Evolutionary conservation across 257 asterid genomes (phyloP).

Genomic region (Apocynum venetum): DNA sequence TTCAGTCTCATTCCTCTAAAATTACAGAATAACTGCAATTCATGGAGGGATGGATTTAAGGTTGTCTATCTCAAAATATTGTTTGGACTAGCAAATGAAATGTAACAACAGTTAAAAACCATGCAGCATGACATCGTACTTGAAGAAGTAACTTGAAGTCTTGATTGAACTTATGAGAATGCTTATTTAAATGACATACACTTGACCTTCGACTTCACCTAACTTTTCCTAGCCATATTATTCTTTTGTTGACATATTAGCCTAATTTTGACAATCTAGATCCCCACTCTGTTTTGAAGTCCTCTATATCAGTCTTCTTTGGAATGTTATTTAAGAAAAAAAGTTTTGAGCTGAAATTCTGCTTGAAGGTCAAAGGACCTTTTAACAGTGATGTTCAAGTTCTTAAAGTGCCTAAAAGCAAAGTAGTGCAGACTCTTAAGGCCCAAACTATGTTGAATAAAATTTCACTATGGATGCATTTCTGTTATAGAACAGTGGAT

Average conservation of each 20-base stretch:
- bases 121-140: neutral
- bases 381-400: no score
- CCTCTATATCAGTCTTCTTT: no score
- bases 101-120: neutral
- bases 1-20: neutral
- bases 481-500: no score
- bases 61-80: no score
- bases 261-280: slow-evolving; percentile 7
- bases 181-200: neutral
- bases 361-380: no score
- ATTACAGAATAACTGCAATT: neutral
- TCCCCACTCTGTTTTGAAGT: neutral
- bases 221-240: no score
- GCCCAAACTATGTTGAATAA: no score
- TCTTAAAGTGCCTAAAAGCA: no score
- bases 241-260: neutral
- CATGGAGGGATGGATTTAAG: neutral
- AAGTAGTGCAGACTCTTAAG: no score
- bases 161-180: neutral
- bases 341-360: no score
- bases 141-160: neutral
- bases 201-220: neutral
- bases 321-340: no score
- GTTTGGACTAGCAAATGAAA: neutral
- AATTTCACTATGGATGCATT: no score